Percentiles rank a stretch among this genome's conserved stretches.
Evolutionary conservation across 2,329 filamentous ascomycete species (phyloP).

Genomic region (Elsinoe batatas): DNA sequence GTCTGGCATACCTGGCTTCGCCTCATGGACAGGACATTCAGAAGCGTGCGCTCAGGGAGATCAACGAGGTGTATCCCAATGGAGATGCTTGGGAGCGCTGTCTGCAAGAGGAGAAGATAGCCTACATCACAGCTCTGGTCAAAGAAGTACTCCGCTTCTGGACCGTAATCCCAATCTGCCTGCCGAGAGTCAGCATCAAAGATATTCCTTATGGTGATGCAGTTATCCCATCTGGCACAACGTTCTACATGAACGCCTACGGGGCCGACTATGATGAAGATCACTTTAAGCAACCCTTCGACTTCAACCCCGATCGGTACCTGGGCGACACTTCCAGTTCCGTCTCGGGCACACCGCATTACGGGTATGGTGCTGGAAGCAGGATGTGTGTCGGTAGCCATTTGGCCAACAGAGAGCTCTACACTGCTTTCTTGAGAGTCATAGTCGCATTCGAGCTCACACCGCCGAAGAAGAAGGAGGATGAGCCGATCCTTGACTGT

Average conservation of each 20-base stretch:
- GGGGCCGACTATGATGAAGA: constrained; percentile 61
- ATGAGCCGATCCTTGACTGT: constrained; percentile 36
- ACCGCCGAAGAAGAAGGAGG: constrained; percentile 30
- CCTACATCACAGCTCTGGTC: constrained; percentile 66
- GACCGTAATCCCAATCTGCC: constrained; percentile 68
- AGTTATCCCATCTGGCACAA: constrained; percentile 62
- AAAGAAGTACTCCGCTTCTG: constrained; percentile 72
- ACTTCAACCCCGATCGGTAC: constrained; percentile 63
- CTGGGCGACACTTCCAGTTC: constrained; percentile 41
- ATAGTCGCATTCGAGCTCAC: constrained; percentile 39
- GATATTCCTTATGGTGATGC: constrained; percentile 60
- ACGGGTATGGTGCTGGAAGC: constrained; percentile 37
- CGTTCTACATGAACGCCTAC: constrained; percentile 73
- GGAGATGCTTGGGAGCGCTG: constrained; percentile 69
- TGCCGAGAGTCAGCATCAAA: constrained; percentile 62
- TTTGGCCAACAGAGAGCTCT: constrained; percentile 32
- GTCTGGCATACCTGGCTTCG: constrained; percentile 64
- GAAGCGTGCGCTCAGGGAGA: constrained; percentile 57
- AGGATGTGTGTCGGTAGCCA: constrained; percentile 34
- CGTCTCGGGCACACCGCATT: constrained; percentile 37
- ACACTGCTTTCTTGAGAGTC: constrained; percentile 40
- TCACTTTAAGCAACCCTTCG: constrained; percentile 54
- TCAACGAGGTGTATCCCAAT: constrained; percentile 60
- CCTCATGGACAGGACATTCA: constrained; percentile 61
- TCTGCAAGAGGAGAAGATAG: constrained; percentile 62